Evolutionary conservation across 371 early-diverging fungal genomes (phyloP), one percentile per base, ranked within the genome.

Genomic region (Zychaea mexicana): DNA sequence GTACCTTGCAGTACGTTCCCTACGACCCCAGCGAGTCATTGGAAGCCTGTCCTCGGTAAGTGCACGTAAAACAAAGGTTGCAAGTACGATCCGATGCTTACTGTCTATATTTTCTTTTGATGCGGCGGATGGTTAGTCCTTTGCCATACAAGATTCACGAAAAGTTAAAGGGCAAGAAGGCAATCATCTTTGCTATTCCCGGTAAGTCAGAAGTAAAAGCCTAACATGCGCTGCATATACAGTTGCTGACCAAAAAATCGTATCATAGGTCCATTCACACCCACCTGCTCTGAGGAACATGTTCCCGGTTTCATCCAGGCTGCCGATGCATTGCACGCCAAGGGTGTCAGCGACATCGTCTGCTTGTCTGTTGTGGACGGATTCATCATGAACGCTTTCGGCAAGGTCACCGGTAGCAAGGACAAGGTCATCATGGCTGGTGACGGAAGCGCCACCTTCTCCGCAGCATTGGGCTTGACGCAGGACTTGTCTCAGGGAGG

Each of bases 351-450:
- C 58, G 75, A 78, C 21, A 80, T 93, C 32, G 79, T 87, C 17
- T 88, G 87, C 69, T 62, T 88, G 52, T 74, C 87, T 22, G 73
- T 78, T 13, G 77, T 78, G 57, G 90, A 90, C 73, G 85, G 76
- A 27, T 88, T 88, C 66, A 90, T 92, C 42, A 85, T 90, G 89
- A 80, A 89, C 72, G 92, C 92, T 12, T 93, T 91, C 83, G 93
- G 90, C 47, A 85, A 88, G 72, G 76, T 77, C 57, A 70, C 74
- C 30, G 77, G 77, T 9, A 84, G 77, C 64, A 83, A 85, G 36
- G 81, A 82, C 67, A 84, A 85, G 74, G 74, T 89, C 64, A 73
- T 89, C 60, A 91, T 92, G 91, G 85, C 86, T 39, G 85, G 90
- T 30, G 92, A 92, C 58, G 90, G 70, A 39, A 75, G 85, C 24